Evolutionary conservation across 139 green algal species (phyloP).

Genomic region (Trebouxia sp.): DNA sequence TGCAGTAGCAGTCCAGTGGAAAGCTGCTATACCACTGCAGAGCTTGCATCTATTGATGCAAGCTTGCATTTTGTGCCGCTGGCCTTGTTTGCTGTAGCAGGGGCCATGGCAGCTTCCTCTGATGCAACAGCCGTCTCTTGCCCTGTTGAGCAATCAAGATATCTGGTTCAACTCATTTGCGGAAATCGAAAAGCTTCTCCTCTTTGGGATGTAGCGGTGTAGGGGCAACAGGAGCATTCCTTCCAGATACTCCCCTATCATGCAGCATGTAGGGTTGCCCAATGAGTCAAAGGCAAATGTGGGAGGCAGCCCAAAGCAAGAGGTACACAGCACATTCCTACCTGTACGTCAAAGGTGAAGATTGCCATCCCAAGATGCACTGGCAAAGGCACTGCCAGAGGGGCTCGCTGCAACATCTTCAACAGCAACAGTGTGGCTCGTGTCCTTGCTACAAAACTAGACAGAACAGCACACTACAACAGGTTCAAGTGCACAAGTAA

Average conservation of each 20-base stretch:
- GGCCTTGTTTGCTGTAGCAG: slow-evolving; percentile 19
- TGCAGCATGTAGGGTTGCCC: too few relatives aligned
- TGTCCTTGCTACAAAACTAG: slow-evolving; percentile 51
- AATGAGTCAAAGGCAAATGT: too few relatives aligned
- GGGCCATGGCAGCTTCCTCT: slow-evolving; percentile 4
- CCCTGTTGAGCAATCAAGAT: too few relatives aligned
- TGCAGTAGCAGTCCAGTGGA: too few relatives aligned
- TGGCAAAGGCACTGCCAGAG: slow-evolving; percentile 48
- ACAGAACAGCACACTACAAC: slow-evolving; percentile 46
- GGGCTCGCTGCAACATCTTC: slow-evolving; percentile 58
- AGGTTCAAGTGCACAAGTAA: not conserved
- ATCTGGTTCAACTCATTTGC: too few relatives aligned
- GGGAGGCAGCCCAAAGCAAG: too few relatives aligned
- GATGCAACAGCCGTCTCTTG: slow-evolving; percentile 32
- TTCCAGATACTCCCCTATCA: too few relatives aligned
- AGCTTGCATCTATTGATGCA: not conserved
- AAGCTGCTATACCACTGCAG: not conserved
- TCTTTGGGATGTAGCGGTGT: too few relatives aligned
- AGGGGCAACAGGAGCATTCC: too few relatives aligned
- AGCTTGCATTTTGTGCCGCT: slow-evolving; percentile 21
- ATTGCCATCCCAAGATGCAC: slow-evolving; percentile 70
- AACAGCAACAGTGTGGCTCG: slow-evolving; percentile 66
- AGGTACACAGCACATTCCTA: too few relatives aligned
- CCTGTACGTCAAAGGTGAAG: slow-evolving; percentile 75
- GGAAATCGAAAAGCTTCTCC: too few relatives aligned